Base-by-base conservation (phyloP, 1,284 basidiomycete genomes). In the Somion occarium region DNA sequence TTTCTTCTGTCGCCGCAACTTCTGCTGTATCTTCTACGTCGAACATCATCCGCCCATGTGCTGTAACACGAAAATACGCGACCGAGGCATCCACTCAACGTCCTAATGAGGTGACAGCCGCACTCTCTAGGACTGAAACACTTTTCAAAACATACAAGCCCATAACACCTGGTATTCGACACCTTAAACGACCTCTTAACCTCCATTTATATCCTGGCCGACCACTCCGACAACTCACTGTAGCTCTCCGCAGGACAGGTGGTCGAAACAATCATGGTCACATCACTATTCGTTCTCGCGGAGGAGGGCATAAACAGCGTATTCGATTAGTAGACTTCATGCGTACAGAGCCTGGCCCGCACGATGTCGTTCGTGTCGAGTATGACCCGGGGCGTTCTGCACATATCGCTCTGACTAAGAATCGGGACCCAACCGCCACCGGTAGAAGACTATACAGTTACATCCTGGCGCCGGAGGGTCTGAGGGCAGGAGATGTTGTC, bases 371-470 rank as follows among this genome's bases (percentile, higher is more conserved):
- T 13, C 82, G 95, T 41, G 91, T 99, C 61, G 96, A 99, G 71
- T 99, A 98, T 67, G 96, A 99, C 73, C 96, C 96, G 0, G 91
- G 91, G 26, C 80, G 96, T 46, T 91, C 87, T 41, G 93, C 91
- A 2, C 97, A 99, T 69, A 95, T 99, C 62, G 96, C 96, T 1
- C 79, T 99, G 49, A 65, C 98, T 58, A 76, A 79, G 61, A 82
- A 78, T 64, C 75, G 84, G 53, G 69, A 83, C 60, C 70, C 73
- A 1, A 64, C 64, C 15, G 59, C 66, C 13, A 69, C 75, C 60
- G 80, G 79, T 3, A 66, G 52, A 55, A 70, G 78, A 58, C 73
- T 74, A 61, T 84, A 80, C 79, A 89, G 83, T 63, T 98, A 99
- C 68, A 95, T 98, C 61, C 74, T 98, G 46, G 94, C 96, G 1